Percentiles rank a stretch among this genome's conserved stretches.
Conservation (phyloP, 495 filamentous ascomycete genomes). For the Parachaetomium inaequale region DNA sequence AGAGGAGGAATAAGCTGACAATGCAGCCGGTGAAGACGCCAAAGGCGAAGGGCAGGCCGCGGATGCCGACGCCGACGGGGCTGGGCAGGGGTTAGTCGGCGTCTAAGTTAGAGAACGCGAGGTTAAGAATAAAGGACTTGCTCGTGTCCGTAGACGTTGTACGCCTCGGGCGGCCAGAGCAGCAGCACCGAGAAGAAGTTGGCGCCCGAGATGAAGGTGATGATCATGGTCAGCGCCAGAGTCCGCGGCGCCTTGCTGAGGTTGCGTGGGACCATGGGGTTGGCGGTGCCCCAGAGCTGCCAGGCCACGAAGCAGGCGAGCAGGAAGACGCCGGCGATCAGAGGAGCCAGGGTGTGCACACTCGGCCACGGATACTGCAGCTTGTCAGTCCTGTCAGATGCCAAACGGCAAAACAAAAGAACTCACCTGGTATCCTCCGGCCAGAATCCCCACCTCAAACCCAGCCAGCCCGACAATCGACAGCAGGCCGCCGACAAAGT, state of each 20-base stretch:
- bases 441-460: slow-evolving; percentile 65
- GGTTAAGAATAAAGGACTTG: slow-evolving; percentile 9
- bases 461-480: slow-evolving; percentile 61
- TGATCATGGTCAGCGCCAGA: slow-evolving; percentile 60
- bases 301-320: slow-evolving; percentile 57
- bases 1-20: slow-evolving; percentile 59
- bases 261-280: slow-evolving; percentile 63
- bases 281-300: slow-evolving; percentile 60
- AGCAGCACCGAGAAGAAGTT: slow-evolving; percentile 74
- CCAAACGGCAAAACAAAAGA: too few species aligned
- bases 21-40: slow-evolving; percentile 60
- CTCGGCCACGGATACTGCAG: slow-evolving; percentile 37
- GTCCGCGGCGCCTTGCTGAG: slow-evolving; percentile 62
- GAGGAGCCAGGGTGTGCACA: slow-evolving; percentile 46
- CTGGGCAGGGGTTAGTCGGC: slow-evolving; percentile 17
- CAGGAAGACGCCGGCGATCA: slow-evolving; percentile 55
- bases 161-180: slow-evolving; percentile 72
- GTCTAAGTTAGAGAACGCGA: not conserved
- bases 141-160: slow-evolving; percentile 71
- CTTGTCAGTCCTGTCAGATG: not conserved
- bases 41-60: slow-evolving; percentile 64
- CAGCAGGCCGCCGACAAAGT: slow-evolving; percentile 65
- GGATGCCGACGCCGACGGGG: slow-evolving; percentile 61
- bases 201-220: slow-evolving; percentile 69
- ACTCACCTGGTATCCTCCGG: slow-evolving; percentile 59